Conservation (phyloP, 306 rosid species). For the Vigna mungo region DNA sequence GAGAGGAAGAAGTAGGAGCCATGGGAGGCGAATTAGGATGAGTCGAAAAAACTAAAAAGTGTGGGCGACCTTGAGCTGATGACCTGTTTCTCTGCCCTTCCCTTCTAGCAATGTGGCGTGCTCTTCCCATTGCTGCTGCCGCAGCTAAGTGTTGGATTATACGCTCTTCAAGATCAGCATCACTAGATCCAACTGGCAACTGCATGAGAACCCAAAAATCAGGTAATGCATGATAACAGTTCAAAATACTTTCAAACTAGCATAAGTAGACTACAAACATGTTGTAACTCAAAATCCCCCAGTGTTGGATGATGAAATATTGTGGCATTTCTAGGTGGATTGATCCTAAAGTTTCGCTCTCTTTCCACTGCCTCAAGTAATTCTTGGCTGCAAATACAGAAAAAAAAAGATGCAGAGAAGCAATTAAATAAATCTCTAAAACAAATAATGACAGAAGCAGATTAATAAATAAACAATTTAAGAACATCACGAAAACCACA, state of each 20-base stretch:
- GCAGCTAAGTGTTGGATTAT: slow-evolving; percentile 98
- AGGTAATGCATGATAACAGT: slow-evolving; percentile 40
- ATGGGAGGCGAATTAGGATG: slow-evolving; percentile 72
- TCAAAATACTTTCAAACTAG: slow-evolving; percentile 37
- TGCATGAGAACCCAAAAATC: slow-evolving; percentile 50
- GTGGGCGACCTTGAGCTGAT: slow-evolving; percentile 91
- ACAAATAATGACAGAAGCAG: slow-evolving; percentile 26
- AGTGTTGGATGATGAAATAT: slow-evolving; percentile 97
- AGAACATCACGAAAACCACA: slow-evolving; percentile 22
- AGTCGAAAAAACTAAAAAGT: slow-evolving; percentile 78
- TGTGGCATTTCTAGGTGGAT: slow-evolving; percentile 80
- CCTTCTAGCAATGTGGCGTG: slow-evolving; percentile 93
- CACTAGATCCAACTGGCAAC: slow-evolving; percentile 93
- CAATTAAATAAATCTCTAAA: slow-evolving; percentile 26
- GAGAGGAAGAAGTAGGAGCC: slow-evolving; percentile 69
- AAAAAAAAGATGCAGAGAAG: slow-evolving; percentile 3
- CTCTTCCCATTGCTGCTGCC: slow-evolving; percentile 99
- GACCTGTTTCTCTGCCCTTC: slow-evolving; percentile 89
- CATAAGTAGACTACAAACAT: slow-evolving; percentile 65
- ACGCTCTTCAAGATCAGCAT: slow-evolving; percentile 96
- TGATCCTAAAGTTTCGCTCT: slow-evolving; percentile 81
- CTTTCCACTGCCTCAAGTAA: slow-evolving; percentile 87
- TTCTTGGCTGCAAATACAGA: slow-evolving; percentile 77
- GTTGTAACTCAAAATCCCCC: slow-evolving; percentile 94
- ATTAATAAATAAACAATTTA: slow-evolving; percentile 6